These are phyloP conservation scores for Gossypium arboreum DNA, from an alignment of 345 rosid species.

Conservation along the genomic window DNA sequence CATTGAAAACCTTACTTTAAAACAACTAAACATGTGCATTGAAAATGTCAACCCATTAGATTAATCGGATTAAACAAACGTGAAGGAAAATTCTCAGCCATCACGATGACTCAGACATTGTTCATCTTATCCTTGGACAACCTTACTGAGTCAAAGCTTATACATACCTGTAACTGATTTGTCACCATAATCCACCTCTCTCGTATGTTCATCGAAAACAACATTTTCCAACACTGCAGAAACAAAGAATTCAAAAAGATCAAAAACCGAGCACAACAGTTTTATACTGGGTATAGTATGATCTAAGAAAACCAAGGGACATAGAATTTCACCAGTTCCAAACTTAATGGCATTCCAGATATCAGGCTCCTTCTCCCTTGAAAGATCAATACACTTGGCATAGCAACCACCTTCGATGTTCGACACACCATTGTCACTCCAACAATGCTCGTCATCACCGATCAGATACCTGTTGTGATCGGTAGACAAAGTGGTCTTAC, in stretches of 20 bases:
- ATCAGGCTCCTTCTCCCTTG: conserved; percentile 93
- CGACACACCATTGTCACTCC: conserved; percentile 90
- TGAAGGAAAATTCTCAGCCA: background rate
- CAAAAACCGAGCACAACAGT: conserved; percentile 13
- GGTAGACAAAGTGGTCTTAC: conserved; percentile 93
- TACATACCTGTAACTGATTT: conserved; percentile 77
- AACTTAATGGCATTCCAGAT: conserved; percentile 97
- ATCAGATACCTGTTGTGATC: conserved; percentile 89
- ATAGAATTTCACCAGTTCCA: conserved; percentile 32
- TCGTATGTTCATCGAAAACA: conserved; percentile 87
- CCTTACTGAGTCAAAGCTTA: background rate
- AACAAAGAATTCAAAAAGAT: conserved; percentile 15
- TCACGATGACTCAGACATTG: background rate
- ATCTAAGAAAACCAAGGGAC: background rate
- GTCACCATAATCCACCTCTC: conserved; percentile 83
- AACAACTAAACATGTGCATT: background rate
- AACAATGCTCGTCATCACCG: conserved; percentile 96
- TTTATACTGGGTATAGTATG: background rate
- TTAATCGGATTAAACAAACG: background rate
- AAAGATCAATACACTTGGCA: conserved; percentile 94
- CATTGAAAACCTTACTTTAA: background rate
- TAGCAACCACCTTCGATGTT: conserved; percentile 99
- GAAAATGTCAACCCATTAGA: background rate
- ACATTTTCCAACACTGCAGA: conserved; percentile 84
- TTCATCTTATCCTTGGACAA: background rate